phyloP scores from a whole-genome alignment of 2,329 filamentous ascomycete genomes.

The Aspergillus sp. region DNA sequence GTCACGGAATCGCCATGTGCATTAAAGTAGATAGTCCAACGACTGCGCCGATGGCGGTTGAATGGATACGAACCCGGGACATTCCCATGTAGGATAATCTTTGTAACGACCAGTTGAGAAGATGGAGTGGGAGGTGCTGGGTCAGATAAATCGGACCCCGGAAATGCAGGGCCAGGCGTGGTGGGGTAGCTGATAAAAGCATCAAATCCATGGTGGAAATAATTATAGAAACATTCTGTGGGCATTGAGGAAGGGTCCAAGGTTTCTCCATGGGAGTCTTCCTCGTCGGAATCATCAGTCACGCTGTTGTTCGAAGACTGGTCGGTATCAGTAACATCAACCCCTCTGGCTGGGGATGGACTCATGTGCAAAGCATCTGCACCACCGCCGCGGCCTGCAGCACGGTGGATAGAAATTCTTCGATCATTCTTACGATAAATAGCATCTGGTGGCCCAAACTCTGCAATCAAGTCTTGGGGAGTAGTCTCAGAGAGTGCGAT shows the following conservation, averaged over 20 bases:
- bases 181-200: constrained; percentile 77
- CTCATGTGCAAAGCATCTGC: constrained; percentile 30
- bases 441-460: constrained; percentile 86
- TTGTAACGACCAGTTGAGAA: constrained; percentile 74
- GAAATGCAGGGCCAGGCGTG: constrained; percentile 57
- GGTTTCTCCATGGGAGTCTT: constrained; percentile 48
- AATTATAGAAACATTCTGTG: constrained; percentile 80
- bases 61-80: constrained; percentile 94
- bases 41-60: constrained; percentile 82
- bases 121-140: constrained; percentile 22
- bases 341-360: constrained; percentile 28
- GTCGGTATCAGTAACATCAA: constrained; percentile 58
- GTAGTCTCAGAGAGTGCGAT: constrained; percentile 79
- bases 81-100: constrained; percentile 90
- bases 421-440: constrained; percentile 90
- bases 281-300: constrained; percentile 61
- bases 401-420: constrained; percentile 71
- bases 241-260: constrained; percentile 51
- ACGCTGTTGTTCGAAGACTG: constrained; percentile 66
- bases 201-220: constrained; percentile 93
- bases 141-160: constrained; percentile 37
- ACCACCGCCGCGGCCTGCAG: constrained; percentile 20
- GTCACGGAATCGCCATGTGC: constrained; percentile 45
- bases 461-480: constrained; percentile 82
- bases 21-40: constrained; percentile 65